Base-by-base conservation (phyloP, 495 filamentous ascomycete species). In the Peziza echinospora region DNA sequence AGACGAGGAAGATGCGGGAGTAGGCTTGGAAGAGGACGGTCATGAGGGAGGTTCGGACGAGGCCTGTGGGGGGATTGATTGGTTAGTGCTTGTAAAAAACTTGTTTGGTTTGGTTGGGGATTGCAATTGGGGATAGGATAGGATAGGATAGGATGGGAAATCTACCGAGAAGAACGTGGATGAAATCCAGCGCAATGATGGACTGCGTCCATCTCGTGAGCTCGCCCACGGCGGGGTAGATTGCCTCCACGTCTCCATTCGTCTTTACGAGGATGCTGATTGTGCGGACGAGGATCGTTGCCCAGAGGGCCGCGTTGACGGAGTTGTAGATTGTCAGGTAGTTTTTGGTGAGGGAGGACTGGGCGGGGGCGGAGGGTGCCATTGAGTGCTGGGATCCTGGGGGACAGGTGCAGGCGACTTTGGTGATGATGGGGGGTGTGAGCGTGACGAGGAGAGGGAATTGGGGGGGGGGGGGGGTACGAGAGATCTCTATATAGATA, bases 21-120 rank as follows among this genome's bases (percentile, higher is more conserved):
- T 78, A 69, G 41, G 94, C 84, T 63, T 96, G 87, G 70, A 93
- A 80, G n/a, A 69, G 60, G 8, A 87, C 93, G 2, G 87, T 96
- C 49, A 75, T 53, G 61, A 94, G 52, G 0, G 86, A 84, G 6
- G 85, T 78, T 52, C 85, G 79, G 47, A 93, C 83, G 51, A 93
- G 58, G 40, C 86, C 80, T 74, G 60, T 19, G 2, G 64, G 45
- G 26, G n/a, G 5, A 19, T n/a, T n/a, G n/a, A n/a, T n/a, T n/a
- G n/a, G n/a, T n/a, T n/a, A n/a, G n/a, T n/a, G n/a, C n/a, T n/a
- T n/a, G n/a, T n/a, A n/a, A n/a, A n/a, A n/a, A n/a, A n/a, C n/a
- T n/a, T n/a, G n/a, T 9, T 16, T 21, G 3, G 1, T 9, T 55
- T 13, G 16, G 34, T 11, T 7, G 21, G 25, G 2, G 45, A 21